Evolutionary conservation across 169 alveolate genomes (phyloP).

Genomic region (Eimeria sp.): DNA sequence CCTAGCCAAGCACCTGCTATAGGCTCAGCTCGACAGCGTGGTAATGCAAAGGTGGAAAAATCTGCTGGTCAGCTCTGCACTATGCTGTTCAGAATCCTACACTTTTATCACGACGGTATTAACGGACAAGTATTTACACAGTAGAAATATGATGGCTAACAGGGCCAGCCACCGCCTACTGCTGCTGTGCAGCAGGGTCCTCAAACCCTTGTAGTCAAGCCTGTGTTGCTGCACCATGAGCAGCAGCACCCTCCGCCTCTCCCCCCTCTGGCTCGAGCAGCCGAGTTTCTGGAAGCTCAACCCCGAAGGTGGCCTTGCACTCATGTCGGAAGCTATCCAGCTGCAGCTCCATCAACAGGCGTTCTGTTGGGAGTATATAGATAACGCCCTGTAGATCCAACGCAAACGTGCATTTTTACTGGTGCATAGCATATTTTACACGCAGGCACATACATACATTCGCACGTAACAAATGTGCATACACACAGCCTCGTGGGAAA

Average conservation of each 20-base stretch:
- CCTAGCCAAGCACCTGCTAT: neutral
- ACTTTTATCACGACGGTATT: too few species aligned
- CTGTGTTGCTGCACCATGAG: neutral
- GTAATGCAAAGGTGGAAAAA: neutral
- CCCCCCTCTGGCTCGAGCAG: neutral
- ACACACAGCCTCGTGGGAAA: neutral
- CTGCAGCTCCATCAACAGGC: slow-evolving; percentile 17
- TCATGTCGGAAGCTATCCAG: slow-evolving; percentile 7
- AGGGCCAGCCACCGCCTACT: neutral
- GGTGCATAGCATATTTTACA: neutral
- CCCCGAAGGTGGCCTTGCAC: slow-evolving; percentile 34
- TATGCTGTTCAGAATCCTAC: neutral
- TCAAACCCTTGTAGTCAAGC: neutral
- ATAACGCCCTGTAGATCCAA: neutral
- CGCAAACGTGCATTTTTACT: neutral
- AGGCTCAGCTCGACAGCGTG: neutral
- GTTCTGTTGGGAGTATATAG: slow-evolving; percentile 19
- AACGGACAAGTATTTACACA: neutral
- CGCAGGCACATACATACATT: neutral
- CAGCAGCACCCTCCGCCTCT: neutral
- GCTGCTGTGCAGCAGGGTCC: neutral
- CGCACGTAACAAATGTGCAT: neutral
- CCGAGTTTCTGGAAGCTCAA: slow-evolving; percentile 34
- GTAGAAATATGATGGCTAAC: neutral
- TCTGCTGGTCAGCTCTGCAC: neutral